Evolutionary conservation across 768 basidiomycete genomes (phyloP).

Genomic region (Boletus rubropictus): DNA sequence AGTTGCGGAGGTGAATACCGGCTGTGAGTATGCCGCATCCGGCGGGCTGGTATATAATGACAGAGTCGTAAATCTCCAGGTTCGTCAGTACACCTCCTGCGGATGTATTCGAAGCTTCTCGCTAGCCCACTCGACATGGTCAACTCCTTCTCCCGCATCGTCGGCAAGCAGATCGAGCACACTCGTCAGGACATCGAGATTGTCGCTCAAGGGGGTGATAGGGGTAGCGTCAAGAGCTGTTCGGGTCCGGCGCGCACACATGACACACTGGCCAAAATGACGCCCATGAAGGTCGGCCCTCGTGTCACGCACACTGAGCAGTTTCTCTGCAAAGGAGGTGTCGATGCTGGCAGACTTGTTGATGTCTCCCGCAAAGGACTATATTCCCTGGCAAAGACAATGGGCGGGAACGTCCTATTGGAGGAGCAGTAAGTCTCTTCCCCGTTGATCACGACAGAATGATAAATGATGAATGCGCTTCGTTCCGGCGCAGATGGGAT

Average conservation of each 20-base stretch:
- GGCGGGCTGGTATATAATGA: constrained; percentile 21
- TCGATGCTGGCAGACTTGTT: constrained; percentile 32
- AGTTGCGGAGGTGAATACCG: constrained; percentile 17
- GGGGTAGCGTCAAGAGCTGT: constrained; percentile 28
- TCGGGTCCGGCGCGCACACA: constrained; percentile 32
- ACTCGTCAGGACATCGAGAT: constrained; percentile 19
- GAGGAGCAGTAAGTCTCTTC: constrained; percentile 31
- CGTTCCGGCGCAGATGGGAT: constrained; percentile 30
- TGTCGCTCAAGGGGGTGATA: constrained; percentile 19
- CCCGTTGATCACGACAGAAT: constrained; percentile 14
- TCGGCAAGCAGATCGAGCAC: constrained; percentile 17
- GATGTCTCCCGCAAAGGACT: constrained; percentile 30
- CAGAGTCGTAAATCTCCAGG: constrained; percentile 3
- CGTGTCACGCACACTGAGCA: constrained; percentile 33
- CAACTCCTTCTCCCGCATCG: constrained; percentile 21
- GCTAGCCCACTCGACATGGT: constrained; percentile 24
- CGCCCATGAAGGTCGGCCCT: constrained; percentile 27
- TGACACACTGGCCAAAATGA: constrained; percentile 17
- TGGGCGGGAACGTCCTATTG: constrained; percentile 35
- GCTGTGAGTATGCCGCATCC: constrained; percentile 13
- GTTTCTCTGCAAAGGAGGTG: constrained; percentile 34
- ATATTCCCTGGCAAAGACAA: constrained; percentile 28
- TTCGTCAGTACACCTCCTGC: constrained; percentile 11
- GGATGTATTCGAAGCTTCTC: constrained; percentile 23
- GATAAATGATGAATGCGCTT: constrained; percentile 12